These are phyloP conservation scores for Aspergillus pseudonomiae DNA, from an alignment of 2,329 filamentous ascomycete genomes.

Conservation along the genomic window DNA sequence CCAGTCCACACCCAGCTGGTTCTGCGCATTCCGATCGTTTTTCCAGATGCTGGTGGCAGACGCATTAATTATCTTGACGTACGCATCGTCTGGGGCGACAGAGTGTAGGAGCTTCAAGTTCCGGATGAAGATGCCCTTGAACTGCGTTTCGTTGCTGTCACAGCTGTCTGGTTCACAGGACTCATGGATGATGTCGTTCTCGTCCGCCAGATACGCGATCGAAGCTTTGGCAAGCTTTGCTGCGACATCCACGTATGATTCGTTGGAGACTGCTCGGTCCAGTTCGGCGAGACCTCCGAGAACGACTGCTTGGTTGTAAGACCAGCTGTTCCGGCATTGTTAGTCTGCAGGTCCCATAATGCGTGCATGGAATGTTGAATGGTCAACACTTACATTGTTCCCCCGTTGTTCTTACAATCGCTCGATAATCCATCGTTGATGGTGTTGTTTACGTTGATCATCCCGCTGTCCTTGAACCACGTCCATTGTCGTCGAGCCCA, in stretches of 20 bases:
- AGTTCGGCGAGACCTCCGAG: constrained; percentile 61
- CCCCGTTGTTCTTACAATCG: constrained; percentile 55
- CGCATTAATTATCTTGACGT: constrained; percentile 57
- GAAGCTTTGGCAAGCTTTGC: constrained; percentile 57
- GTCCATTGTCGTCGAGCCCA: constrained; percentile 53
- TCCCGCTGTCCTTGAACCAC: constrained; percentile 54
- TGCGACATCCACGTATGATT: constrained; percentile 47
- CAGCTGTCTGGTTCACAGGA: constrained; percentile 55
- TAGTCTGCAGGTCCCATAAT: not conserved
- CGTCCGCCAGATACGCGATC: constrained; percentile 50
- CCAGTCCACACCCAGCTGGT: constrained; percentile 66
- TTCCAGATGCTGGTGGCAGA: constrained; percentile 70
- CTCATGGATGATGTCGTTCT: constrained; percentile 56
- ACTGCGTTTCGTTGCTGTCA: constrained; percentile 60
- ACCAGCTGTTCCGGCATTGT: constrained; percentile 40
- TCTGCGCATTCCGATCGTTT: constrained; percentile 55
- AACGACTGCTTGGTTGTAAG: constrained; percentile 66
- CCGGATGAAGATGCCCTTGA: constrained; percentile 72
- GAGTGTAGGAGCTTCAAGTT: constrained; percentile 64
- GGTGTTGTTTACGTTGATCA: constrained; percentile 51
- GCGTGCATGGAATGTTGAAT: not conserved
- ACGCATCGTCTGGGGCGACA: constrained; percentile 53
- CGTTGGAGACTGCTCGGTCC: constrained; percentile 46
- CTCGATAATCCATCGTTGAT: constrained; percentile 58
- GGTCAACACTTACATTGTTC: constrained; percentile 29